Base-by-base conservation (phyloP, 345 rosid genomes). In the Corchorus capsularis region DNA sequence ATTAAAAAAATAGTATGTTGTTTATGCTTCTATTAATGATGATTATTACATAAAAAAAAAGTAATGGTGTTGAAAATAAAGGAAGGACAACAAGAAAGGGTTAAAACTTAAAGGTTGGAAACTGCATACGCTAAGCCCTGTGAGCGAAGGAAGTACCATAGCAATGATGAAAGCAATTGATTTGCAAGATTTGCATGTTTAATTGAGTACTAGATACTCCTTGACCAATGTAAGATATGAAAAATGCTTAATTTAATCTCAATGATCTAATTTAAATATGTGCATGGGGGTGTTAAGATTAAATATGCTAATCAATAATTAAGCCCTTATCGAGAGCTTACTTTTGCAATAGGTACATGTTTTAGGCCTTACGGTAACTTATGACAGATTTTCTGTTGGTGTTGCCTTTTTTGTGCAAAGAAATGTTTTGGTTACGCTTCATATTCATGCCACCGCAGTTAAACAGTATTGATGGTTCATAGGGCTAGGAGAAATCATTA, bases 21-120 rank as follows among this genome's bases (percentile, higher is more conserved):
- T 43, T 65, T 41, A 15, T 65, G 52, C 15, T 32, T 41, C 50
- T 8, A 41, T 11, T 65, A 47, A 19, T 65, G 13, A 65, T 65
- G 13, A 65, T 65, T n/a, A 37, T n/a, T n/a, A n/a, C n/a, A n/a
- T n/a, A n/a, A n/a, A 5, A 39, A 5, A 34, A 69, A 17, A 71
- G 63, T 11, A 71, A 71, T 37, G 63, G 49, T 5, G 35, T 17
- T 19, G 16, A 37, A 53, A 53, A 39, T 9, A 12, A 54, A 55
- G 0, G 32, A 50, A 64, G 0, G 9, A 37, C 2, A 43, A 16
- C 39, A 41, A 39, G 49, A 35, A 41, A 12, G 39, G 6, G 22
- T 12, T 63, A 37, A 53, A 52, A n/a, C n/a, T n/a, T n/a, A n/a
- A 55, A 57, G 65, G 19, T 72, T 72, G 64, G 75, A 72, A 72